Evolutionary conservation across 208 protist genomes (phyloP).

Genomic region (Wallacemonas sp.): DNA sequence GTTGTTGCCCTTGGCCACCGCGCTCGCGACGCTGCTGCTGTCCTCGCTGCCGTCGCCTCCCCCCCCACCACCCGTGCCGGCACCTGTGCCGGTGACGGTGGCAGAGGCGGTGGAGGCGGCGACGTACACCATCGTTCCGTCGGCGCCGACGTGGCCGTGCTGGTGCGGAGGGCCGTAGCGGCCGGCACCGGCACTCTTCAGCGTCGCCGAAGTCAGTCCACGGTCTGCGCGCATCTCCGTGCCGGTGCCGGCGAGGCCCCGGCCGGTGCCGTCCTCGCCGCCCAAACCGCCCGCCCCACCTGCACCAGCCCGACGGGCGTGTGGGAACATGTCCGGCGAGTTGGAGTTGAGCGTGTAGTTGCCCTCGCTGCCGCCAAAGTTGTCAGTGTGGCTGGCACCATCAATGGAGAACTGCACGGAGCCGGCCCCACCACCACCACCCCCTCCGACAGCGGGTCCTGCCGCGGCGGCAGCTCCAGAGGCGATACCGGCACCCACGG

Average conservation of each 20-base stretch:
- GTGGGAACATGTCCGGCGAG: conserved; percentile 16
- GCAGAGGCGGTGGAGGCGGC: not conserved
- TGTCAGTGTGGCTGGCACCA: not conserved
- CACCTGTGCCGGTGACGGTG: conserved; percentile 4
- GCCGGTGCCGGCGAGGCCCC: not conserved
- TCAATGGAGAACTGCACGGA: not conserved
- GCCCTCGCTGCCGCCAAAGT: conserved; percentile 11
- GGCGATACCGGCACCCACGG: not conserved
- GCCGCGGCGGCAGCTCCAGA: too few species aligned
- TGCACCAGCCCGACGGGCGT: not conserved
- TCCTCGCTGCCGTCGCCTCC: not conserved
- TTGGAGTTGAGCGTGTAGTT: conserved; percentile 18
- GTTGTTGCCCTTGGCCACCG: not conserved
- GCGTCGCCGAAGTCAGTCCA: too few species aligned
- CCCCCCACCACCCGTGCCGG: not conserved
- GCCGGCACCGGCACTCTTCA: not conserved
- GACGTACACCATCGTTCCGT: not conserved
- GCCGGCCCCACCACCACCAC: not conserved
- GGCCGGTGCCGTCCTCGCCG: not conserved
- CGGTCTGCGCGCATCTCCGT: too few species aligned
- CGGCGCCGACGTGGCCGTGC: not conserved
- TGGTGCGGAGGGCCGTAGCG: not conserved
- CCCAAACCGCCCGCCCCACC: not conserved
- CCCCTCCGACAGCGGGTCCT: not conserved
- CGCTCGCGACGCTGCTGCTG: not conserved